phyloP scores from a whole-genome alignment of 257 asterid genomes.

The Nicotiana obtusifolia region DNA sequence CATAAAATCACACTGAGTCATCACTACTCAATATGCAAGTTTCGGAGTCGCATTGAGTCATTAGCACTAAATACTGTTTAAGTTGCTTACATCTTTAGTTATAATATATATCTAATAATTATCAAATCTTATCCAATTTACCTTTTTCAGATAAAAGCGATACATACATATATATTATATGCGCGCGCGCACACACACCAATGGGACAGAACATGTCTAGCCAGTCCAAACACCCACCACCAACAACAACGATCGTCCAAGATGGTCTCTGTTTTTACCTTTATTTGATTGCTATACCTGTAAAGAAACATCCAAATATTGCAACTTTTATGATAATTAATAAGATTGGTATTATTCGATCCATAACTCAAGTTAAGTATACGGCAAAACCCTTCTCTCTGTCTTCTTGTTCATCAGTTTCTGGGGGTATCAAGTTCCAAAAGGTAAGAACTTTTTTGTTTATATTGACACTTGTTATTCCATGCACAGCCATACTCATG shows the following conservation, averaged over 20 bases:
- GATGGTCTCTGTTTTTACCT: not conserved
- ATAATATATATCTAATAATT: too few species aligned
- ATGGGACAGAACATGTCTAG: not conserved
- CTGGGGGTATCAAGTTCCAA: not conserved
- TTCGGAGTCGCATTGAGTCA: too few species aligned
- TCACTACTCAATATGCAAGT: too few species aligned
- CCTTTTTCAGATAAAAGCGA: too few species aligned
- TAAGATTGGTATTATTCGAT: conserved; percentile 6
- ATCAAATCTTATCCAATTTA: too few species aligned
- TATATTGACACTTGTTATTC: not conserved
- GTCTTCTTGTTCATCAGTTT: conserved; percentile 7
- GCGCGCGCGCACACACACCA: not conserved
- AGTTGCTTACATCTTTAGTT: too few species aligned
- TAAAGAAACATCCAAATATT: not conserved
- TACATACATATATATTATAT: too few species aligned
- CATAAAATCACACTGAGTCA: too few species aligned
- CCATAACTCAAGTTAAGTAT: not conserved
- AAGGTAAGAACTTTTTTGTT: not conserved
- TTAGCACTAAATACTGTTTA: too few species aligned
- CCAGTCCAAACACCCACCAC: not conserved
- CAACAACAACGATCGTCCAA: not conserved
- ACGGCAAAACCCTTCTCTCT: not conserved
- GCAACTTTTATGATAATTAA: not conserved
- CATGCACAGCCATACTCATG: not conserved
- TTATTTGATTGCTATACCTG: not conserved